Evolutionary conservation across 495 filamentous ascomycete species (phyloP).

Genomic region (Talaromyces ruber): DNA sequence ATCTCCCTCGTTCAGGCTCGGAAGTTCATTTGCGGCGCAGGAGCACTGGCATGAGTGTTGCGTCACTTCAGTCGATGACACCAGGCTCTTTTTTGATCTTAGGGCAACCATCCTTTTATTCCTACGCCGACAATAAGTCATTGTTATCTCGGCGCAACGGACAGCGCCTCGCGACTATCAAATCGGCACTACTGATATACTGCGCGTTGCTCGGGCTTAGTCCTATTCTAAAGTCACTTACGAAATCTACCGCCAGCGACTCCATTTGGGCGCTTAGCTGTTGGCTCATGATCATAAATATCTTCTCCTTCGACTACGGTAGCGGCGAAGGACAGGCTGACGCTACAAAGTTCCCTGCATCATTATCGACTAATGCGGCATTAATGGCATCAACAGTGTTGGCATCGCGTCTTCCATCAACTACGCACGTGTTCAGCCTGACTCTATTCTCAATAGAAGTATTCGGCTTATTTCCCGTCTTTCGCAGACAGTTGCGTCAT

Average conservation of each 20-base stretch:
- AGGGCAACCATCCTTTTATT: background rate
- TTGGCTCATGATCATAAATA: slow-evolving; percentile 89
- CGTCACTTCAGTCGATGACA: slow-evolving; percentile 4
- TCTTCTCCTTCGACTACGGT: slow-evolving; percentile 95
- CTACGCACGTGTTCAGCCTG: slow-evolving; percentile 89
- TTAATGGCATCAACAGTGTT: slow-evolving; percentile 92
- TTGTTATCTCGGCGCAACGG: slow-evolving; percentile 52
- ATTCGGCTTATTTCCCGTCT: slow-evolving; percentile 93
- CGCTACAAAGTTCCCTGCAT: slow-evolving; percentile 63
- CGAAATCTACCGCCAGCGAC: slow-evolving; percentile 79
- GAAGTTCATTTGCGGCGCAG: slow-evolving; percentile 17
- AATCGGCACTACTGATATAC: slow-evolving; percentile 91
- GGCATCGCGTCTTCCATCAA: slow-evolving; percentile 76
- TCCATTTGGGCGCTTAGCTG: slow-evolving; percentile 95
- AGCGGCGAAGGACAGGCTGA: slow-evolving; percentile 41
- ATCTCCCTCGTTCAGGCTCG: slow-evolving; percentile 21
- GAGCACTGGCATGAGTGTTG: slow-evolving; percentile 12
- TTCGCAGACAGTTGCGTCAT: slow-evolving; percentile 76
- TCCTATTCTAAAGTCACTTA: slow-evolving; percentile 90
- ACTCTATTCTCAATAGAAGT: slow-evolving; percentile 96
- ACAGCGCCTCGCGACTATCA: slow-evolving; percentile 63
- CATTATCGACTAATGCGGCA: slow-evolving; percentile 87
- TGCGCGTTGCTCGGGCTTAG: slow-evolving; percentile 82
- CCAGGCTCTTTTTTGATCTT: background rate
- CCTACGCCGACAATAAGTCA: slow-evolving; percentile 12